A percentile compares a stretch with the other conserved stretches of the same genome.
phyloP scores from a whole-genome alignment of 2,329 filamentous ascomycete species.

The Rutstroemia sydowiana region DNA sequence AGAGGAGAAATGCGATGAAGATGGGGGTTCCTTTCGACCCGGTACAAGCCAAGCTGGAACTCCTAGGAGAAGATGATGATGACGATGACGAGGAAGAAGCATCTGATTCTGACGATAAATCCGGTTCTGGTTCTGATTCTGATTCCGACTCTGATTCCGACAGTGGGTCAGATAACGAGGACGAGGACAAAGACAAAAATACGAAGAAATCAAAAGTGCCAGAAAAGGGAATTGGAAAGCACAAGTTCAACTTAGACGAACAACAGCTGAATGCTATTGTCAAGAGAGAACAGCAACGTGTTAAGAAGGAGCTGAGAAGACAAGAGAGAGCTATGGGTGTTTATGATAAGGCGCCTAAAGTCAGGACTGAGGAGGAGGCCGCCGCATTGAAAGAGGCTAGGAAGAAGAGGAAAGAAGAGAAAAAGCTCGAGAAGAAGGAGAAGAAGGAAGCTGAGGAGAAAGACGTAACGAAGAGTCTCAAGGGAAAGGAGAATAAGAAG shows the following conservation, averaged over 20 bases:
- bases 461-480: neutral
- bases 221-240: constrained; percentile 5
- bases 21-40: constrained; percentile 21
- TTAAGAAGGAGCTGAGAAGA: constrained; percentile 2
- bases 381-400: constrained; percentile 4
- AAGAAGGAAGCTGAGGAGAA: constrained; percentile 7
- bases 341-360: constrained; percentile 2
- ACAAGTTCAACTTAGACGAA: constrained; percentile 5
- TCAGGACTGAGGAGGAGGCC: constrained; percentile 6
- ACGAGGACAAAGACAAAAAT: neutral
- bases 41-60: constrained; percentile 19
- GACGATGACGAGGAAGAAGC: constrained; percentile 6
- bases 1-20: constrained; percentile 20
- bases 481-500: constrained; percentile 10
- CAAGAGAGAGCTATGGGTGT: constrained; percentile 7
- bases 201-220: constrained; percentile 6
- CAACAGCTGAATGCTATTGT: constrained; percentile 5
- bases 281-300: constrained; percentile 7
- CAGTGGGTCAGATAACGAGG: neutral
- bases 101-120: constrained; percentile 8
- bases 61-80: constrained; percentile 15
- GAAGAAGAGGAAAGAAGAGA: constrained; percentile 3
- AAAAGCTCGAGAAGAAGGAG: constrained; percentile 2
- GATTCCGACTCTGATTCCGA: constrained; percentile 7
- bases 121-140: constrained; percentile 8